A percentile compares a stretch with the other conserved stretches of the same genome.
Evolutionary conservation across 306 rosid genomes (phyloP).

Genomic region (Corylus heterophylla): DNA sequence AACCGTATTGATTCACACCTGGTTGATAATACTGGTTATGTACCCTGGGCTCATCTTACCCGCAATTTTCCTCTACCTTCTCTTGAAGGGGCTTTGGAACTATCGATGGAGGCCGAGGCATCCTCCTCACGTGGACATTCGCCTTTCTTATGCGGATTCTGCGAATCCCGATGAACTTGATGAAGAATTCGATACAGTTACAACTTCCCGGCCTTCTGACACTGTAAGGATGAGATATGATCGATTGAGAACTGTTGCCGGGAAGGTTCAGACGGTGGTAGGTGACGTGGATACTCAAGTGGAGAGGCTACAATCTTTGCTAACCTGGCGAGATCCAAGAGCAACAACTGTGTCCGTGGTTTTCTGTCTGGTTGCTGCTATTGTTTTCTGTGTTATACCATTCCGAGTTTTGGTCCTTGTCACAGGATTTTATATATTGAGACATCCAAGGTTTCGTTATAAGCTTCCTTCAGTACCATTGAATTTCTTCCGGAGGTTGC

Average conservation of each 20-base stretch:
- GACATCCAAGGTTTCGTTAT: slow-evolving; percentile 93
- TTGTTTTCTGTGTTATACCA: slow-evolving; percentile 82
- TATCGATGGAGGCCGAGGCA: slow-evolving; percentile 83
- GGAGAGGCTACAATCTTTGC: slow-evolving; percentile 86
- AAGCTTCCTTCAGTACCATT: slow-evolving; percentile 92
- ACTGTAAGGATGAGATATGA: slow-evolving; percentile 86
- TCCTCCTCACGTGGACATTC: slow-evolving; percentile 97
- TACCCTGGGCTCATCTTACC: slow-evolving; percentile 94
- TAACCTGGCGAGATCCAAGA: slow-evolving; percentile 97
- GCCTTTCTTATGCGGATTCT: slow-evolving; percentile 76
- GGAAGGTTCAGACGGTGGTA: slow-evolving; percentile 83
- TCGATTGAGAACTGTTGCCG: slow-evolving; percentile 81
- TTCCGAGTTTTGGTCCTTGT: slow-evolving; percentile 89
- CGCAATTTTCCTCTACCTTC: slow-evolving; percentile 87
- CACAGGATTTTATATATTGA: slow-evolving; percentile 74
- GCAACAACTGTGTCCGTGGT: slow-evolving; percentile 86
- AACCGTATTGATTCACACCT: slow-evolving; percentile 75
- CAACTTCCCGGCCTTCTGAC: slow-evolving; percentile 72
- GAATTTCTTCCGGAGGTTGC: slow-evolving; percentile 90
- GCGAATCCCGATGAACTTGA: slow-evolving; percentile 89
- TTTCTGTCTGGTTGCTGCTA: slow-evolving; percentile 86
- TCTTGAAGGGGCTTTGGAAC: slow-evolving; percentile 93
- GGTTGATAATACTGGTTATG: slow-evolving; percentile 82
- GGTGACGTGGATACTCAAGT: slow-evolving; percentile 98
- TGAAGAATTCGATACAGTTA: slow-evolving; percentile 92